Evolutionary conservation across 1,284 basidiomycete species (phyloP), one percentile per base, ranked within the genome.

Genomic region (Ganoderma meredithae): DNA sequence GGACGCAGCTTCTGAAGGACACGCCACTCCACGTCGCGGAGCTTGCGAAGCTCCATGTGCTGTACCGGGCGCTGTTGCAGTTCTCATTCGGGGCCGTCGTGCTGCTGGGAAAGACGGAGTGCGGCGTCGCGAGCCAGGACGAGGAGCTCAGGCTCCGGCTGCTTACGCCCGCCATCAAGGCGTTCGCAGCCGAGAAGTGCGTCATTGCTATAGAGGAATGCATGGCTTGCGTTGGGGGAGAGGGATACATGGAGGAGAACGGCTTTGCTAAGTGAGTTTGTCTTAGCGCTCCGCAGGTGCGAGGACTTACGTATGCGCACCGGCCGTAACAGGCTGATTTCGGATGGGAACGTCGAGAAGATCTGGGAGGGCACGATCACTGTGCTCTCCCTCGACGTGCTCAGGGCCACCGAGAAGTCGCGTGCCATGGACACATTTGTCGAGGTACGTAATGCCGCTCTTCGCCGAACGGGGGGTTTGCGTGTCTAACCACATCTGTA

Each of bases 221-320:
- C 52, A 94, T 95, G 91, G 83, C 88, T 52, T 82, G 88, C 5
- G 81, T 95, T 2, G 93, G 93, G 39, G 93, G 93, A 1, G 89
- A 90, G 63, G 93, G 93, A 0, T 95, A 94, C 74, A 94, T 95
- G 92, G 91, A 93, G 74, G 93, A 95, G 76, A 90, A 87, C 60
- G 88, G 85, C 0, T 85, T 92, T 65, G 89, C 88, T 13, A 82
- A 86, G 81, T 83, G 75, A 63, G 86, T 82, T 39, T 8, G 36
- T 10, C 36, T 9, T 39, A 39, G 36, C 36, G 36, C 10, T 39
- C 8, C 7, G 36, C 8, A 39, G 36, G 36, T 39, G 36, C 36
- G 8, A 5, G 36, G 36, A 39, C 36, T 39, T 39, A 39, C 36
- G 36, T 39, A 39, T 39, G 36, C 31, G 31, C 31, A 31, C n/a